Base-by-base conservation (phyloP, 2,329 filamentous ascomycete genomes). In the Colletotrichum higginsianum region DNA sequence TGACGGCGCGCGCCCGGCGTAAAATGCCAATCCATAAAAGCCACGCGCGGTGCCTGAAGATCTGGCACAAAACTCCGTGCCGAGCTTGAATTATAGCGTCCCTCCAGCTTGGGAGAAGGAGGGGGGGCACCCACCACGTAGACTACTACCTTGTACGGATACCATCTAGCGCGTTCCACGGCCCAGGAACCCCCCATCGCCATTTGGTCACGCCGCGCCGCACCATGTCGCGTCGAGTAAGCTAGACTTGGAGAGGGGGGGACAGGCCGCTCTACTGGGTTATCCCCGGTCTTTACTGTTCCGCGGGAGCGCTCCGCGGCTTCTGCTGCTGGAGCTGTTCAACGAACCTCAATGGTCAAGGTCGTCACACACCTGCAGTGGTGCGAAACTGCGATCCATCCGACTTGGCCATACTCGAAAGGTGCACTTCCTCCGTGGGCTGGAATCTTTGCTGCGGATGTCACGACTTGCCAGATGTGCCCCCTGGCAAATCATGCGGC, bases 31-130 rank as follows among this genome's bases (percentile, higher is more conserved):
- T 30, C 52, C 60, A 44, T 16, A 50, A n/a, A 57, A 58, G 66
- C 61, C 66, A 58, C 61, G 38, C 35, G 49, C 30, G 50, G 49
- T 42, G 56, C 64, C 64, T 62, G 52, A 35, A 42, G 58, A 55
- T 58, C 65, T 60, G 53, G 57, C 57, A 35, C 35, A 13, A 35
- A 15, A 13, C 38, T 55, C 40, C 49, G 35, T 55, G 65, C 65
- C 63, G 64, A 68, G 69, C 69, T 72, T 72, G 65, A 69, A 60
- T 55, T 61, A 30, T 72, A 64, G 69, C 69, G 69, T 72, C 40
- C 69, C 52, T 68, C 46, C 30, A 58, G 53, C 65, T 44, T 49
- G 68, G 58, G 38, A 63, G 46, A 13, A 46, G 8, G 58, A 35
- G 15, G 38, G 8, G 21, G 8, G 30, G 30, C 30, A 35, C 30